Conservation (phyloP, 2,329 filamentous ascomycete genomes). For the Fusarium bactridioides region DNA sequence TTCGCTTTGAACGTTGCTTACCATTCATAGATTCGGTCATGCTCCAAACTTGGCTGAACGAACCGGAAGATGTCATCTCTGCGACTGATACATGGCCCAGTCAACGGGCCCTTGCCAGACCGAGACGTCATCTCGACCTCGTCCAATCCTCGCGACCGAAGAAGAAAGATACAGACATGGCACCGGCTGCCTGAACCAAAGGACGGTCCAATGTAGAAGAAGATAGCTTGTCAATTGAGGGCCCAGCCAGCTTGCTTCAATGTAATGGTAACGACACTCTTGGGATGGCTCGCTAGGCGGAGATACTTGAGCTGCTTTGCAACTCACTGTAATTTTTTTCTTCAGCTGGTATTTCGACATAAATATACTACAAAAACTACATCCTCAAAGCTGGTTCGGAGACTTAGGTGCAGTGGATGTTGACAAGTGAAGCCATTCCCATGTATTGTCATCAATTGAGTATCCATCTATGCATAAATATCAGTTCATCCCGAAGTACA, state of each 20-base stretch:
- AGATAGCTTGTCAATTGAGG: rapidly evolving
- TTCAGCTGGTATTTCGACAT: too few species aligned
- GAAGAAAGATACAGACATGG: rapidly evolving
- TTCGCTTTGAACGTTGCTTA: too few species aligned
- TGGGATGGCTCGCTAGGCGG: too few species aligned
- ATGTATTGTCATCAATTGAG: background rate
- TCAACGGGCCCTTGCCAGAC: background rate
- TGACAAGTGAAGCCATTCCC: background rate
- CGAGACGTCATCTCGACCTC: background rate
- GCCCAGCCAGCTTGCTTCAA: background rate
- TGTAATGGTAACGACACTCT: rapidly evolving
- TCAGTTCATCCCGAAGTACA: too few species aligned
- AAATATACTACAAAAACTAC: too few species aligned
- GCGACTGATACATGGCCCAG: background rate
- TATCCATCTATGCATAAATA: background rate
- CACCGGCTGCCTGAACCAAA: background rate
- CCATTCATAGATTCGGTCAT: background rate
- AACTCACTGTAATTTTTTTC: background rate
- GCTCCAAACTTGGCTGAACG: background rate
- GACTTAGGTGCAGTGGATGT: background rate
- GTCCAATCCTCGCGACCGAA: rapidly evolving
- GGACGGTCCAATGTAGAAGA: rapidly evolving
- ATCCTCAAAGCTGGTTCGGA: background rate
- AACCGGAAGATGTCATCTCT: background rate
- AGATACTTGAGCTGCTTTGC: background rate